Conservation (phyloP, 148 eudicot species). For the Suaeda aralocaspica region DNA sequence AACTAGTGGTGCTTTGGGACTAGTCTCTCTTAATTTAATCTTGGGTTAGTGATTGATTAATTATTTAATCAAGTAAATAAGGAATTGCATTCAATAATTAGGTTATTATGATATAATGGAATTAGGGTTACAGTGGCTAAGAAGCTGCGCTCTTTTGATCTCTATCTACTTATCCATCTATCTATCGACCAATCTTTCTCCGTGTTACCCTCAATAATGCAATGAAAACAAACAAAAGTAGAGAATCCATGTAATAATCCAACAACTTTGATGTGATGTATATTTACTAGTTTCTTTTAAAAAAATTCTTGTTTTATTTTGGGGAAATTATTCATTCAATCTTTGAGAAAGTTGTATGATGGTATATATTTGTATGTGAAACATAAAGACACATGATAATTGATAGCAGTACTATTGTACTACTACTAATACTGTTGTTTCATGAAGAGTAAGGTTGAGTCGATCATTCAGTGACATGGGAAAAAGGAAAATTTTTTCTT, state of each 20-base stretch:
- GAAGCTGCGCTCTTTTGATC: conserved; percentile 1
- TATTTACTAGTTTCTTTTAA: not conserved
- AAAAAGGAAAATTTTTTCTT: not conserved
- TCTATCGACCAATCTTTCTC: too few species aligned
- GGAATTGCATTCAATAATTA: not conserved
- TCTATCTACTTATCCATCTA: not conserved
- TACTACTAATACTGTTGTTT: not conserved
- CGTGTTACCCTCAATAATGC: conserved; percentile 37
- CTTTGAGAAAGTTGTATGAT: conserved; percentile 26
- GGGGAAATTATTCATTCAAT: conserved; percentile 22
- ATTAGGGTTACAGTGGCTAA: conserved; percentile 28
- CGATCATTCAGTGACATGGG: not conserved
- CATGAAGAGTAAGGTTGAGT: not conserved
- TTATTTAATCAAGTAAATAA: conserved; percentile 5
- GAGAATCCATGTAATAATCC: conserved; percentile 38
- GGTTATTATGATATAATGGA: conserved; percentile 9
- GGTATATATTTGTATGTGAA: conserved; percentile 16
- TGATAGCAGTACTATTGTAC: too few species aligned
- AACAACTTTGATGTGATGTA: conserved; percentile 40
- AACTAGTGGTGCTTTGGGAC: conserved; percentile 34
- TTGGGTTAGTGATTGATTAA: conserved; percentile 24
- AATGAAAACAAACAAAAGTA: conserved; percentile 36
- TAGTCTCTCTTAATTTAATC: conserved; percentile 26
- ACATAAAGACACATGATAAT: conserved; percentile 20
- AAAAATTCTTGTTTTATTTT: not conserved